Conservation (phyloP, 768 basidiomycete genomes). For the Psilocybe subaeruginosa region DNA sequence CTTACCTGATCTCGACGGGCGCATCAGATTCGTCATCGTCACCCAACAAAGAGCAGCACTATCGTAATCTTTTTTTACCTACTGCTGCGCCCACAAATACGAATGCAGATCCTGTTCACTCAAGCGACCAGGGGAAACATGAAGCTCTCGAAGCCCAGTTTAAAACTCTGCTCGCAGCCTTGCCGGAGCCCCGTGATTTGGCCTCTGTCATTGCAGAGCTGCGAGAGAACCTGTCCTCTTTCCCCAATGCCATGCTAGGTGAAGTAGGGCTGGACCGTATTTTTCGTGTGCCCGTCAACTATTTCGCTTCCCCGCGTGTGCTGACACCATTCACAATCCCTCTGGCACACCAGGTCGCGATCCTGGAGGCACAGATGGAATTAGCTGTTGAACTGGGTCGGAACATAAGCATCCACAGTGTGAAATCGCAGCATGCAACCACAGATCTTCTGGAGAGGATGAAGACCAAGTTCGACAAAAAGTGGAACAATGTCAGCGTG, state of each 20-base stretch:
- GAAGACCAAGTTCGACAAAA: conserved; percentile 54
- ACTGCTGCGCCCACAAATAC: conserved; percentile 16
- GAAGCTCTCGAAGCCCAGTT: conserved; percentile 43
- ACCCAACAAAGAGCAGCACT: conserved; percentile 68
- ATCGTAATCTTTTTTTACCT: conserved; percentile 65
- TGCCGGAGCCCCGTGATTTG: conserved; percentile 77
- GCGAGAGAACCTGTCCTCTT: conserved; percentile 57
- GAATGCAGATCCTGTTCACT: conserved; percentile 25
- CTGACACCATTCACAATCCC: conserved; percentile 82
- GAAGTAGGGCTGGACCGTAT: conserved; percentile 91
- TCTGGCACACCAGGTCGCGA: conserved; percentile 74
- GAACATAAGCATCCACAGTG: conserved; percentile 88
- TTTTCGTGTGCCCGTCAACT: conserved; percentile 72
- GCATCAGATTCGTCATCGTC: conserved; percentile 28
- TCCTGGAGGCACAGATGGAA: conserved; percentile 85
- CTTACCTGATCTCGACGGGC: conserved; percentile 62
- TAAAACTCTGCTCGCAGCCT: conserved; percentile 54
- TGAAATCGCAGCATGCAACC: conserved; percentile 74
- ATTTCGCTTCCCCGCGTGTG: conserved; percentile 47
- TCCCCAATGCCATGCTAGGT: conserved; percentile 82
- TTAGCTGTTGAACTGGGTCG: conserved; percentile 80
- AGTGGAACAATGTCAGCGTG: conserved; percentile 72
- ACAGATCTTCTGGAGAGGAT: conserved; percentile 65
- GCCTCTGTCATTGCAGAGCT: conserved; percentile 60
- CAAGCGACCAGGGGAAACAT: neutral